Base-by-base conservation (phyloP, 305 asterid genomes). In the Caryopteris hybrid region DNA sequence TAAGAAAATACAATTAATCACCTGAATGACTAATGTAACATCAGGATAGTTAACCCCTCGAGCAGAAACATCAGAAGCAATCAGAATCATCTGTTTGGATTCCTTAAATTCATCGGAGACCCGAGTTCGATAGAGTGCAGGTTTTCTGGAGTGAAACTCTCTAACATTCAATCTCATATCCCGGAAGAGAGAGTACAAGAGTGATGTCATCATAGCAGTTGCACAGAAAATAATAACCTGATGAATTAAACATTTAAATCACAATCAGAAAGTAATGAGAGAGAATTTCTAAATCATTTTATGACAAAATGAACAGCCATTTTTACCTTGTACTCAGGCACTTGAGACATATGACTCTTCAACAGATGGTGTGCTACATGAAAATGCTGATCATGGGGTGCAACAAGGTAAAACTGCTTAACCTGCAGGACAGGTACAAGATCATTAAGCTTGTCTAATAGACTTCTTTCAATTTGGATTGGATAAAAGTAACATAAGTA, bases 31-130 rank as follows among this genome's bases (percentile, higher is more conserved):
- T 72, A 87, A 78, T 1, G 96, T 84, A 72, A 93, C 95, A 78
- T 91, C 92, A 54, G 96, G 99, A 82, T 91, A 93, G 85, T 88
- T 82, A 81, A 93, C 71, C 43, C 97, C 99, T 36, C 92, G 90
- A 58, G 97, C 78, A 45, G 96, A 88, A 68, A 88, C 88, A 74
- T 88, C 96, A 22, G 99, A 91, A 42, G 90, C 74, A 53, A 91
- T 73, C 70, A 93, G 85, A 77, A 88, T 74, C 79, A 75, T 68
- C 50, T 89, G 79, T 75, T 86, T 91, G 27, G 91, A 84, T 42
- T 77, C 96, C 86, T 85, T 93, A 77, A 93, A 93, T 79, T 91
- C 97, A 31, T 86, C 81, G 20, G 91, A 85, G 56, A 88, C 78
- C 67, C 96, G 84, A 67, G 94, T 80, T 23, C 96, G 88, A 63